Evolutionary conservation across 805 yeast species (phyloP).

Genomic region (Priceomyces medius): DNA sequence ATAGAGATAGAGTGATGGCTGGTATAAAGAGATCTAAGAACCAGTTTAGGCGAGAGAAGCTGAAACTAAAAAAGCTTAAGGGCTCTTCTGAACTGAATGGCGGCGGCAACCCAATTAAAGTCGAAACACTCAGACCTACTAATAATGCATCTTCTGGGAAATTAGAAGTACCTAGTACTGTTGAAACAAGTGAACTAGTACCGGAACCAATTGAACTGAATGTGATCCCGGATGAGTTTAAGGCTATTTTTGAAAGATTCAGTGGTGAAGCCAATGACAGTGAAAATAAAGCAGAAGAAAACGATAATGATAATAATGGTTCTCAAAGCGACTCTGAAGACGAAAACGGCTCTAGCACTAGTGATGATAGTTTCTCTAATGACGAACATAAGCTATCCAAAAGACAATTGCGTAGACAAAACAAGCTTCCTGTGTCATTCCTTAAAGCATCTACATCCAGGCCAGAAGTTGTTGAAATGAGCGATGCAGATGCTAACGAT

Average conservation of each 20-base stretch:
- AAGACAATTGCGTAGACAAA: conserved; percentile 49
- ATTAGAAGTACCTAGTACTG: neutral
- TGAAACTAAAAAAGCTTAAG: conserved; percentile 20
- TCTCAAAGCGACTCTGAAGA: conserved; percentile 14
- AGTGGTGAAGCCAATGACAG: conserved; percentile 1
- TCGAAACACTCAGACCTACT: neutral
- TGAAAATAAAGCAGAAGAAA: conserved; percentile 16
- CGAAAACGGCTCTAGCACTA: conserved; percentile 9
- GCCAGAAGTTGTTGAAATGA: conserved; percentile 85
- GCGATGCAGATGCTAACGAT: conserved; percentile 79
- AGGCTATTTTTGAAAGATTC: conserved; percentile 6
- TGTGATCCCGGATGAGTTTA: conserved; percentile 1
- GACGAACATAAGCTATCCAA: conserved; percentile 35
- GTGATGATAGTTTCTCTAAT: conserved; percentile 16
- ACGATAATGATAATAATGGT: conserved; percentile 23
- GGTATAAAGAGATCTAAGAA: conserved; percentile 47
- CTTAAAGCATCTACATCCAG: conserved; percentile 58
- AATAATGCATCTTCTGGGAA: neutral
- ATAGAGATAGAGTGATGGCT: neutral
- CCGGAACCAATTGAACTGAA: conserved; percentile 2
- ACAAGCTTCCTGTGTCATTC: conserved; percentile 63
- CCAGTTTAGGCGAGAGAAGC: conserved; percentile 51
- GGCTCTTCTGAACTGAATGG: neutral
- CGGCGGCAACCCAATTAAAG: neutral
- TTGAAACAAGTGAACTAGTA: neutral